Evolutionary conservation across 148 eudicot species (phyloP), one percentile per base, ranked within the genome.

Genomic region (Salicornia ramosissima): DNA sequence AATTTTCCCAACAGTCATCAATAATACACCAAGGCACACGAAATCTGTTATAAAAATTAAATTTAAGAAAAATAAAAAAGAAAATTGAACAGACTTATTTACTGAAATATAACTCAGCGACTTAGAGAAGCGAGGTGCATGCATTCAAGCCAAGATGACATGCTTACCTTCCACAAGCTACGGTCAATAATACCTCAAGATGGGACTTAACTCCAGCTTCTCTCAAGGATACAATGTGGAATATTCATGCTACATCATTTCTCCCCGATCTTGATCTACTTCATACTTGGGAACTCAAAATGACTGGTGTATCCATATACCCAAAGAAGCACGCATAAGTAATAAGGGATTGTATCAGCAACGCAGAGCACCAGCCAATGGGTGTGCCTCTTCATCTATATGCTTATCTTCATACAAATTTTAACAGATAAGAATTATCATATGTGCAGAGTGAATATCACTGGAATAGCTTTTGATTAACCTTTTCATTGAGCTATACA

Each of bases 131-230:
- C 40, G 8, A 36, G 40, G 4, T 3, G 40, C 40, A 36, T 8
- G 40, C 9, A 68, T 15, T 55, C 2, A 19, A 15, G 25, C 51
- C 2, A 10, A 0, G 3, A 4, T 22, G 1, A 15, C 24, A 34
- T 33, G 42, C 29, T 67, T 62, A 61, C 58, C 68, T 39, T 54
- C 46, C 22, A 46, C 22, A 71, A 29, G 40, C 2, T 6, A 36
- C 45, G 9, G 40, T 31, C 25, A 29, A 47, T 21, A 45, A 18
- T 51, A 55, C 8, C 40, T 36, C 40, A 36, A 36, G 40, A 8
- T 36, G 40, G 8, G 8, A 18, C 18, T 56, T 51, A 47, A 18
- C 34, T 50, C 28, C 60, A 68, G 31, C 51, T 67, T 24, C 39
- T 10, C 55, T 64, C 16, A 42, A n/a, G n/a, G 50, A 14, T 26